Base-by-base conservation (phyloP, 2,329 filamentous ascomycete species). In the Ceratocystis harringtonii region DNA sequence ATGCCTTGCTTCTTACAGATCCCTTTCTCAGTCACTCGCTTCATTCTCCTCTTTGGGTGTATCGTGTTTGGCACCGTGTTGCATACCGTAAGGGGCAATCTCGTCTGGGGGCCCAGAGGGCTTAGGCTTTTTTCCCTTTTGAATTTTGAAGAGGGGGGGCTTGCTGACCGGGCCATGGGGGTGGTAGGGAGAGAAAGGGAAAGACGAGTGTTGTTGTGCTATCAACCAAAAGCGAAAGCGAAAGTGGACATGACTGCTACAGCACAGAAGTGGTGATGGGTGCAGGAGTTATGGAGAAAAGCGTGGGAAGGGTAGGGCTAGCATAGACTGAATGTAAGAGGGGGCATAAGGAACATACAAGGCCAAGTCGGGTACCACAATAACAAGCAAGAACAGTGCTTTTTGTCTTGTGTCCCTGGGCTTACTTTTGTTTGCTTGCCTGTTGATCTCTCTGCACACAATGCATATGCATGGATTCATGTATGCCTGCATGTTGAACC, bases 341-440 rank as follows among this genome's bases (percentile, higher is more conserved):
- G 48, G 25, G 48, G 10, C 19, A 6, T 10, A 28, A 25, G 48
- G 6, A 15, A 19, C 19, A 25, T 28, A 58, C 28, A 32, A 36
- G 55, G 52, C 25, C 28, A 28, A 5, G 55, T 8, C 55, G 17
- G 55, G 55, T 58, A 58, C 55, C 28, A 58, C 55, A 58, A 58
- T 58, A 58, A 58, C 55, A 58, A 58, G 32, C 55, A 58, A 58
- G 25, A 58, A 58, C 55, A 58, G 28, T 32, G 55, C 55, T 58
- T 58, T 30, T 58, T 17, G 48, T 5, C 17, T 50, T 50, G 19
- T 52, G 55, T 19, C 32, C 55, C 55, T 58, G 25, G 55, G 55
- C 12, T 8, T 41, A 10, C 17, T 32, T n/a, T 58, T 58, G 55
- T 58, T 58, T 58, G 55, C 55, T 15, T 58, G 55, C 15, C n/a